A percentile compares a stretch with the other conserved stretches of the same genome.
phyloP scores from a whole-genome alignment of 257 asterid genomes.

The Datura wrightii region DNA sequence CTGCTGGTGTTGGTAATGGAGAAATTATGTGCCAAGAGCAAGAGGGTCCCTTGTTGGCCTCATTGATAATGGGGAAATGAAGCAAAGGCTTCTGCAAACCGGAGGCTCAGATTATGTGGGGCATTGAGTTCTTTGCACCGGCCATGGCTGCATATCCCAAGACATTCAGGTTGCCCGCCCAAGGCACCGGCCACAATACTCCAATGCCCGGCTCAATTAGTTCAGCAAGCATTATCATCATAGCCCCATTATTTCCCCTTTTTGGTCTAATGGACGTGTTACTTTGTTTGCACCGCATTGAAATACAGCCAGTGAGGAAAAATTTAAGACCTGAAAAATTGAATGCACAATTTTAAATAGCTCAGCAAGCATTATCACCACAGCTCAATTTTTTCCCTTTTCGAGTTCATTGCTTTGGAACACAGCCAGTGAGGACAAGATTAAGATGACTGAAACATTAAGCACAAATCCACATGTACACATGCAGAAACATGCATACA shows the following conservation, averaged over 20 bases:
- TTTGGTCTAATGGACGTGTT: neutral
- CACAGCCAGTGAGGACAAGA: neutral
- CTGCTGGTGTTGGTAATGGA: neutral
- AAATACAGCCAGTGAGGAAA: neutral
- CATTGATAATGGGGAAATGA: conserved; percentile 17
- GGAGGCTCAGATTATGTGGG: conserved; percentile 30
- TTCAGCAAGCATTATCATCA: conserved; percentile 11
- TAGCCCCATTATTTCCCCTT: conserved; percentile 13
- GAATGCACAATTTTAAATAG: neutral
- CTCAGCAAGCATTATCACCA: neutral
- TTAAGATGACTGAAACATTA: neutral
- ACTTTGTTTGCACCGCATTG: neutral
- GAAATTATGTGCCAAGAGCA: conserved; percentile 24
- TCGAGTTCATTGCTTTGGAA: neutral
- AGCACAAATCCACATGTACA: neutral
- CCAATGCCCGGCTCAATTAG: neutral
- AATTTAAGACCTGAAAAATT: neutral
- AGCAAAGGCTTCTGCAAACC: neutral
- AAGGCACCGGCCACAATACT: neutral
- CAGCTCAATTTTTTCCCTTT: neutral
- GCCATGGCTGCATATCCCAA: neutral
- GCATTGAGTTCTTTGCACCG: neutral
- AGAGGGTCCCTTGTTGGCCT: conserved; percentile 27
- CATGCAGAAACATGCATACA: neutral
- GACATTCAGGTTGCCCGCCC: neutral